Percentiles rank a stretch among this genome's conserved stretches.
Conservation (phyloP, 139 green algal genomes). For the Chlorella sp. region DNA sequence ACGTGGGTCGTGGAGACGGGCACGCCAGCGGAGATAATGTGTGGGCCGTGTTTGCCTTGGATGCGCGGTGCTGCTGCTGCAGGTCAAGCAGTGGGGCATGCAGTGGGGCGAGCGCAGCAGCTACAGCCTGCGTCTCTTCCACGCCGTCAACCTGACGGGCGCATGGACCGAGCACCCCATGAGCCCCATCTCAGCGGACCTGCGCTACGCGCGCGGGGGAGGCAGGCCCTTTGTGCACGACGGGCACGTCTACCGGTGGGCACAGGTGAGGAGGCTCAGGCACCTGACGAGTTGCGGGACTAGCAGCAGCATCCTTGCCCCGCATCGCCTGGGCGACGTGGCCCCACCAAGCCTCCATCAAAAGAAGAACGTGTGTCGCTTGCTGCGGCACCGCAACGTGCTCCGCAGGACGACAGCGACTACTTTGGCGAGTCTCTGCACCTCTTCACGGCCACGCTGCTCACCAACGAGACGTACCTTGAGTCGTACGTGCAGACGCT, state of each 20-base stretch:
- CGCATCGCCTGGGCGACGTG: no score
- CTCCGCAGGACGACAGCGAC: slow-evolving; percentile 9
- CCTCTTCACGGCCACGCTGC: neutral
- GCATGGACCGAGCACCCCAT: slow-evolving; percentile 12
- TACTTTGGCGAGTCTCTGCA: slow-evolving; percentile 9
- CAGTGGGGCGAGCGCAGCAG: slow-evolving; percentile 1
- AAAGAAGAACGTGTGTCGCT: no score
- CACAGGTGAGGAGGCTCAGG: slow-evolving; percentile 1
- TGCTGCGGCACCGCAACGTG: no score
- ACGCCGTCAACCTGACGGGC: slow-evolving; percentile 4
- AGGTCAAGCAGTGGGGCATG: neutral
- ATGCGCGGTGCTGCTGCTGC: no score
- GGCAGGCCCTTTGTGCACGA: slow-evolving; percentile 9
- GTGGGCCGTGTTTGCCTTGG: no score
- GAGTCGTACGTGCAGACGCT: slow-evolving; percentile 3
- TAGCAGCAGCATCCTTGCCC: no score
- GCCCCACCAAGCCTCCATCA: no score
- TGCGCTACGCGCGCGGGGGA: neutral
- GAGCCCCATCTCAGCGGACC: slow-evolving; percentile 6
- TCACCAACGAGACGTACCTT: neutral
- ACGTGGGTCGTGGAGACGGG: no score
- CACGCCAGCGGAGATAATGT: no score
- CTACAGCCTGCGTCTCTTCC: slow-evolving; percentile 8
- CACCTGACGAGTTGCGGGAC: no score
- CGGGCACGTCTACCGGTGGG: slow-evolving; percentile 15